Evolutionary conservation across 805 yeast genomes (phyloP).

Genomic region (Nematodospora valgi): DNA sequence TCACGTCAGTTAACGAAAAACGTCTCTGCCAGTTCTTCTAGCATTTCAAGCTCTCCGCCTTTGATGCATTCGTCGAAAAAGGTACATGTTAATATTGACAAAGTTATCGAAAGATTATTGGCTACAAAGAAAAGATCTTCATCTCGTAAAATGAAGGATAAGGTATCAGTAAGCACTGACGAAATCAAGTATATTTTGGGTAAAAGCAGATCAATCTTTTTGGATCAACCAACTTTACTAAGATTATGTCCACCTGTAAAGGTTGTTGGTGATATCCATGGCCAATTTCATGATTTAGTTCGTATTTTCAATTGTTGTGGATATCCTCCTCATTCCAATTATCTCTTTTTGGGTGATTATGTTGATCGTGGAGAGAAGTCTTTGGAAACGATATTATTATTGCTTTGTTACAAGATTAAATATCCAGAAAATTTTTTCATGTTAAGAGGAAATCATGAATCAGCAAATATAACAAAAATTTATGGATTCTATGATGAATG

Average conservation of each 20-base stretch:
- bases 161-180: conserved; percentile 47
- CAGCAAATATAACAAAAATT: conserved; percentile 56
- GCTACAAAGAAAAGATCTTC: conserved; percentile 15
- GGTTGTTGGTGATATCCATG: conserved; percentile 83
- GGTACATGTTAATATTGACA: conserved; percentile 52
- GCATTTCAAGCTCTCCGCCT: conserved; percentile 15
- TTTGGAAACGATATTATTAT: conserved; percentile 50
- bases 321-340: conserved; percentile 55
- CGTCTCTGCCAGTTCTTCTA: conserved; percentile 13
- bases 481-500: conserved; percentile 63
- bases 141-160: conserved; percentile 36
- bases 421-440: conserved; percentile 60
- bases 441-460: conserved; percentile 59
- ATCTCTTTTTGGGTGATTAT: conserved; percentile 56
- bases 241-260: conserved; percentile 76
- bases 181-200: conserved; percentile 59
- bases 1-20: conserved; percentile 6
- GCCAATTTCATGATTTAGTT: conserved; percentile 53
- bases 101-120: conserved; percentile 58
- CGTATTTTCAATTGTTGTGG: conserved; percentile 58
- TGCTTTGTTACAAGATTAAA: conserved; percentile 52
- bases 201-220: conserved; percentile 55
- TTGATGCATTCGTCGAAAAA: conserved; percentile 8
- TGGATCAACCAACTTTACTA: conserved; percentile 62
- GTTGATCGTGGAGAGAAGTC: conserved; percentile 60